These are phyloP conservation scores for Yamadazyma jaroonii DNA, from an alignment of 1,139 yeast genomes.

Conservation along the genomic window DNA sequence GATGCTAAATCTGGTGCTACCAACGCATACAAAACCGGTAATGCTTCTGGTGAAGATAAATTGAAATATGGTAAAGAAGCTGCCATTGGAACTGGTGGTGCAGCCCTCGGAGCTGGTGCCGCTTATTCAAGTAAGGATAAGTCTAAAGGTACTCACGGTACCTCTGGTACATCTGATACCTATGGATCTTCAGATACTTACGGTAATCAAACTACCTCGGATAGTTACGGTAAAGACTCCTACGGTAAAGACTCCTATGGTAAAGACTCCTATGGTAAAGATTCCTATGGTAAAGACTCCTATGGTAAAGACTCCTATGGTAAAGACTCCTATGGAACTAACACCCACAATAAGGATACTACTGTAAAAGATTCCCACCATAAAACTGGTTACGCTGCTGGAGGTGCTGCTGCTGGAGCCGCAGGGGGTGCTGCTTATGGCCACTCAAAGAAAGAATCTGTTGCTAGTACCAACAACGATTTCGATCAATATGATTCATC, in stretches of 20 bases:
- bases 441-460: slow-evolving; percentile 9
- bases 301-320: slow-evolving; percentile 2
- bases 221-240: not conserved
- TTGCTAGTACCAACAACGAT: slow-evolving; percentile 5
- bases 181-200: not conserved
- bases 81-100: slow-evolving; percentile 13
- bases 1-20: slow-evolving; percentile 12
- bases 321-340: not conserved
- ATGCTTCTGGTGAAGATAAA: slow-evolving; percentile 11
- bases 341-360: no score
- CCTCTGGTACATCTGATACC: no score
- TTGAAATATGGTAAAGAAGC: slow-evolving; percentile 15
- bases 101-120: slow-evolving; percentile 14
- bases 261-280: not conserved
- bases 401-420: slow-evolving; percentile 2
- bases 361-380: not conserved
- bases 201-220: not conserved
- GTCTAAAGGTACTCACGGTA: no score
- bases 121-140: slow-evolving; percentile 6
- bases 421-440: slow-evolving; percentile 3
- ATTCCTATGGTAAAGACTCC: not conserved
- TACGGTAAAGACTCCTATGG: not conserved
- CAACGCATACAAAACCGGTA: slow-evolving; percentile 9
- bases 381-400: slow-evolving; percentile 1
- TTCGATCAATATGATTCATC: slow-evolving; percentile 7